Evolutionary conservation across 208 protist genomes (phyloP), one percentile per base, ranked within the genome.

Genomic region (Wallacemonas collosoma): DNA sequence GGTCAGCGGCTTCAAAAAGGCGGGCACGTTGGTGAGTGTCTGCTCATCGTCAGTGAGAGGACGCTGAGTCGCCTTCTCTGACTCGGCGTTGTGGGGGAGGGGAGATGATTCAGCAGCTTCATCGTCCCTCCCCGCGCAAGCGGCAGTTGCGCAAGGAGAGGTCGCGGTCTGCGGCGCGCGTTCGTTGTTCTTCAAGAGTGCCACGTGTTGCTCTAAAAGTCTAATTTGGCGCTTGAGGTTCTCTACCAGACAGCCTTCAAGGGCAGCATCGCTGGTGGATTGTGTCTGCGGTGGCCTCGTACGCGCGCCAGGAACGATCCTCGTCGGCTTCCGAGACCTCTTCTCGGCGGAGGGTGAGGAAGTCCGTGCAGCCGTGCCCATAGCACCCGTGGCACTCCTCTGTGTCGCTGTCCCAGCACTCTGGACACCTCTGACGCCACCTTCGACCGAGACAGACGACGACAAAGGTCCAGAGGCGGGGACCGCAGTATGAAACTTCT

Each of bases 191-290:
- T 80, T 80, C 5, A 82, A 41, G 2, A 80, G 58, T 1, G 56
- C 66, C 5, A 91, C 73, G 77, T 94, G 87, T 44, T 75, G 70
- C 53, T 92, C 87, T 3, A 94, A 62, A 45, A 83, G 90, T 2
- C 70, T 60, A 41, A 94, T 81, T 60, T 94, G 89, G 35, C 76
- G 57, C 73, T 91, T 92, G 1, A 94, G 77, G 56, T 94, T 94
- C 7, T 75, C 72, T 11, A 94, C 84, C 12, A 94, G 78, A 1
- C 71, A 79, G 35, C 62, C 44, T 57, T 93, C 85, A 2, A 90
- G 35, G 1, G 54, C 47, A 1, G 69, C 50, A 40, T 76, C 62
- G 40, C 67, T 3, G 38, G 48, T 48, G 3, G 55, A 17, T 8
- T 15, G 1, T 15, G 35, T 53, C 3, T 40, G 36, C 56, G 58